These are phyloP conservation scores for Jackrogersella multiformis DNA, from an alignment of 495 filamentous ascomycete species.

Conservation along the genomic window DNA sequence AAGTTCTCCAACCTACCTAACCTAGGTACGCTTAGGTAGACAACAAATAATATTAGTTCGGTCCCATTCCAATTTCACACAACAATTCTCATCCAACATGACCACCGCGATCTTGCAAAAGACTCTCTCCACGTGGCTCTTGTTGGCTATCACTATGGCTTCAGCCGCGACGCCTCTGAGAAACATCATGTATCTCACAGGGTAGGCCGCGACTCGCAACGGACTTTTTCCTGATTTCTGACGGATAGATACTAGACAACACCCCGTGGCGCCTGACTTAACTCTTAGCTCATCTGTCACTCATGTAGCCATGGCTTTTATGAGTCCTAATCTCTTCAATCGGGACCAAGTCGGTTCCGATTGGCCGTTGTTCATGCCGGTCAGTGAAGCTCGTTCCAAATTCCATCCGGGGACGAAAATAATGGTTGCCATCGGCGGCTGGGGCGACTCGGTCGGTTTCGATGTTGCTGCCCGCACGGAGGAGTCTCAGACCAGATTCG, in stretches of 20 bases:
- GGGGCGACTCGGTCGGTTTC: conserved; percentile 75
- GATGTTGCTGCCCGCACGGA: conserved; percentile 64
- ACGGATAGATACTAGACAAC: conserved; percentile 54
- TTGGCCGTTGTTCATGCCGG: conserved; percentile 68
- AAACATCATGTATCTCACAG: conserved; percentile 69
- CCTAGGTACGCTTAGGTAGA: too few relatives aligned
- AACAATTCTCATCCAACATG: conserved; percentile 12
- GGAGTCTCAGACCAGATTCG: conserved; percentile 64
- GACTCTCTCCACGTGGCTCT: conserved; percentile 16
- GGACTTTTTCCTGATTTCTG: neutral
- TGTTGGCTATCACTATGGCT: conserved; percentile 19
- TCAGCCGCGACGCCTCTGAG: conserved; percentile 43
- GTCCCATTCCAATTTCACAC: neutral
- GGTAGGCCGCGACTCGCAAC: conserved; percentile 46
- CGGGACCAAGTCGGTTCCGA: conserved; percentile 52
- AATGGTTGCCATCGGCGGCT: conserved; percentile 77
- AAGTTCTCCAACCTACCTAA: too few relatives aligned
- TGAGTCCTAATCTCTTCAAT: conserved; percentile 69
- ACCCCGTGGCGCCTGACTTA: conserved; percentile 59
- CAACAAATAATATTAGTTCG: neutral
- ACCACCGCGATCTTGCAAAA: neutral
- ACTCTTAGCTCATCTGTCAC: conserved; percentile 60
- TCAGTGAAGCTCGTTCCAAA: conserved; percentile 63
- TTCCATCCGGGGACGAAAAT: conserved; percentile 69
- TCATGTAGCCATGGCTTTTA: conserved; percentile 76